A percentile compares a stretch with the other conserved stretches of the same genome.
Evolutionary conservation across 2,329 filamentous ascomycete genomes (phyloP).

Genomic region (Alternaria incomplexa): DNA sequence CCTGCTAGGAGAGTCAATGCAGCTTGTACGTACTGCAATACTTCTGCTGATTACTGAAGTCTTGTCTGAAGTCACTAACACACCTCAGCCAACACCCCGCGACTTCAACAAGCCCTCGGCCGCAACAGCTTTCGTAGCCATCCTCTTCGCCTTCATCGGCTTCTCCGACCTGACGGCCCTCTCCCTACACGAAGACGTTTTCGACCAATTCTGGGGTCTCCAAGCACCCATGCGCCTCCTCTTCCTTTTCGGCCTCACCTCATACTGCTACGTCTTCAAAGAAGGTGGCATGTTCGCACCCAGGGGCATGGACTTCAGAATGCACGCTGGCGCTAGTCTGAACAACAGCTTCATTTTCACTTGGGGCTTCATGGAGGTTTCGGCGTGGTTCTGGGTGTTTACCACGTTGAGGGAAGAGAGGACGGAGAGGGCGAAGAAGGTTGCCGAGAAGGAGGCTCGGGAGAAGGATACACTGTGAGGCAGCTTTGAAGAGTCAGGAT

Average conservation of each 20-base stretch:
- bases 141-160: constrained; percentile 70
- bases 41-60: not conserved
- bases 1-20: constrained; percentile 82
- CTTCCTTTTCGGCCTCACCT: constrained; percentile 66
- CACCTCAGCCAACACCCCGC: constrained; percentile 65
- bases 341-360: constrained; percentile 87
- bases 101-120: constrained; percentile 72
- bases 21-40: constrained; percentile 64
- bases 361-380: constrained; percentile 82
- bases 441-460: constrained; percentile 41
- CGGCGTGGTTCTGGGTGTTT: constrained; percentile 82
- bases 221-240: constrained; percentile 69
- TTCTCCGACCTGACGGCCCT: constrained; percentile 56
- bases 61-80: not conserved
- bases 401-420: constrained; percentile 47
- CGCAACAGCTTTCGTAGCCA: constrained; percentile 69
- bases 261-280: constrained; percentile 70
- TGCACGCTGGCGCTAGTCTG: constrained; percentile 63
- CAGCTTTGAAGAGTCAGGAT: not conserved
- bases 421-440: constrained; percentile 32
- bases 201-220: constrained; percentile 56
- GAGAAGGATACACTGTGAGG: constrained; percentile 33
- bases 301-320: constrained; percentile 30
- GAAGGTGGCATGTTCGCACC: constrained; percentile 56
- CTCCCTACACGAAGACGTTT: constrained; percentile 51